Evolutionary conservation across 192 early-diverging fungal species (phyloP).

Genomic region (Thoreauomyces humboldtii): DNA sequence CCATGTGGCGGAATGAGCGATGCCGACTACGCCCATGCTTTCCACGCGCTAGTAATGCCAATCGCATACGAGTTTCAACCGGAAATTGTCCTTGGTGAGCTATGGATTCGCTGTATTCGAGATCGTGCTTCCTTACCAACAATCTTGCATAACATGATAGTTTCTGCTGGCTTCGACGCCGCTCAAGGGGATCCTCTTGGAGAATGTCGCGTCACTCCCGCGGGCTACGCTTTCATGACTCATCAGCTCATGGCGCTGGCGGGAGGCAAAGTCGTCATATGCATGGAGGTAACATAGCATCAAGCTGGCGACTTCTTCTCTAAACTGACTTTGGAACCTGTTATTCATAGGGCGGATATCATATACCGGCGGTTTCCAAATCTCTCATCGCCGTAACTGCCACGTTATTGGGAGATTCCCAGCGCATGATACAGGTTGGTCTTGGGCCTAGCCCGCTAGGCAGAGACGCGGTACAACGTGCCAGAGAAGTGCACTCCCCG

Average conservation of each 20-base stretch:
- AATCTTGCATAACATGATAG: slow-evolving; percentile 28
- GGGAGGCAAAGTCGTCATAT: slow-evolving; percentile 70
- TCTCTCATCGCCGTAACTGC: slow-evolving; percentile 75
- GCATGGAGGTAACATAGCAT: slow-evolving; percentile 60
- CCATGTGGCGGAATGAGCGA: slow-evolving; percentile 68
- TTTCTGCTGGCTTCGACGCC: slow-evolving; percentile 91
- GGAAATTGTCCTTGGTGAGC: slow-evolving; percentile 68
- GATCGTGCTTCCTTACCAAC: not conserved
- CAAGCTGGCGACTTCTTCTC: no score
- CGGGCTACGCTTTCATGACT: slow-evolving; percentile 85
- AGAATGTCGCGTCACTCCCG: slow-evolving; percentile 74
- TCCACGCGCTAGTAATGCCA: slow-evolving; percentile 75
- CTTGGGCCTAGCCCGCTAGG: not conserved
- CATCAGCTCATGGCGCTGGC: slow-evolving; percentile 71
- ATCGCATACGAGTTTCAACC: slow-evolving; percentile 80
- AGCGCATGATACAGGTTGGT: not conserved
- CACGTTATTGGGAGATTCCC: slow-evolving; percentile 63
- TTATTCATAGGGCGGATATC: slow-evolving; percentile 68
- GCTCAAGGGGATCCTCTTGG: slow-evolving; percentile 82
- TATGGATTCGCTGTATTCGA: not conserved
- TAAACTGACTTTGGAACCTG: not conserved
- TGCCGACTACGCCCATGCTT: slow-evolving; percentile 85
- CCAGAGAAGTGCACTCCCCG: slow-evolving; percentile 5
- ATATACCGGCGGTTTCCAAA: slow-evolving; percentile 68
- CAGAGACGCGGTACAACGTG: slow-evolving; percentile 21